Percentiles rank a stretch among this genome's conserved stretches.
Conservation (phyloP, 208 protist species). For the Leishmania lainsoni region DNA sequence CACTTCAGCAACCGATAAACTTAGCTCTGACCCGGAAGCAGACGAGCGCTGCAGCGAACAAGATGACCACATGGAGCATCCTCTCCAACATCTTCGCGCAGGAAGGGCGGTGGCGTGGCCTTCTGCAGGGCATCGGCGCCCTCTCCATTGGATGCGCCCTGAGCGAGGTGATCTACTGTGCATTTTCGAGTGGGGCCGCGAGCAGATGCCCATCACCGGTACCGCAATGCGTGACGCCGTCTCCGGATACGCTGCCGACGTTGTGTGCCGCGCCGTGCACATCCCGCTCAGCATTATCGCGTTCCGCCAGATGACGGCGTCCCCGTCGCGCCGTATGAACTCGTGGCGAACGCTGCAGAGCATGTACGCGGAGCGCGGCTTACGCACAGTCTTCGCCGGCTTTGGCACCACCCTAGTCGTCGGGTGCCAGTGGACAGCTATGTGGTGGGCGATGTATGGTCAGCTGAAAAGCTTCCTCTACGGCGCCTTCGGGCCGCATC, state of each 20-base stretch:
- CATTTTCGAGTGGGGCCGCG: constrained; percentile 76
- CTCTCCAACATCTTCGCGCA: constrained; percentile 43
- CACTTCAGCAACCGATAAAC: constrained; percentile 82
- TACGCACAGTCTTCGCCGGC: constrained; percentile 76
- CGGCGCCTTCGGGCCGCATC: constrained; percentile 27
- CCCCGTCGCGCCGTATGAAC: constrained; percentile 5
- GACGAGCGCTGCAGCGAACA: constrained; percentile 41
- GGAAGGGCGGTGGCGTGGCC: constrained; percentile 62
- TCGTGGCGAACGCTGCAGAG: constrained; percentile 29
- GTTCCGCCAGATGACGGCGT: constrained; percentile 82
- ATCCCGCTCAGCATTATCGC: constrained; percentile 83
- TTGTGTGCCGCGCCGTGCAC: constrained; percentile 66
- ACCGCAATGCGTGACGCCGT: constrained; percentile 52
- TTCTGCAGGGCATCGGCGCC: constrained; percentile 62
- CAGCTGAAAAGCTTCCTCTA: constrained; percentile 61
- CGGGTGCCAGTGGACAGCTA: constrained; percentile 82
- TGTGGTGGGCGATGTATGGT: constrained; percentile 84
- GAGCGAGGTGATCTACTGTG: constrained; percentile 83
- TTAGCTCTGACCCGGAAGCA: constrained; percentile 82
- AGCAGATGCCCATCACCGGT: constrained; percentile 38
- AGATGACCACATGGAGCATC: constrained; percentile 37
- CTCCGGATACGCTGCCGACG: constrained; percentile 70
- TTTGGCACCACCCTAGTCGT: constrained; percentile 79
- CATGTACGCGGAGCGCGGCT: constrained; percentile 70
- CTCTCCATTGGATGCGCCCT: constrained; percentile 71